Conservation (phyloP, 1,139 yeast species). For the Taphrina pruni region DNA sequence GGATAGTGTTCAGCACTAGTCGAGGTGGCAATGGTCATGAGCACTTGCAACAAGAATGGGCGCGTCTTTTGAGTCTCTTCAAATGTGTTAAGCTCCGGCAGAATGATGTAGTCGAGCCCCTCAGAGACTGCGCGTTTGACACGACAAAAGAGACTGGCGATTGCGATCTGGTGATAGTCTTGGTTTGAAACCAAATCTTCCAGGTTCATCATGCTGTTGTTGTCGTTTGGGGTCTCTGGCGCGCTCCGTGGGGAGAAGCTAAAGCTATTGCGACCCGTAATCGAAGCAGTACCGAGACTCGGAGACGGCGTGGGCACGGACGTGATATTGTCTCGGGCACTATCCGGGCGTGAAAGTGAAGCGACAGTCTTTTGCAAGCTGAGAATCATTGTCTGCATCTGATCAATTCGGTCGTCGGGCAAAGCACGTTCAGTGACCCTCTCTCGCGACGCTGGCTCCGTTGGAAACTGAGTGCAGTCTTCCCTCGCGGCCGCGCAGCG, state of each 20-base stretch:
- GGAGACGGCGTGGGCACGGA: neutral
- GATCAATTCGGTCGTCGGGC: neutral
- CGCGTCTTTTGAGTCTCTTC: neutral
- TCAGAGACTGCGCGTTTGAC: conserved; percentile 1
- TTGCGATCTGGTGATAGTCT: neutral
- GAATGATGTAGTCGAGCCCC: conserved; percentile 2
- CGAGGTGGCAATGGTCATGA: conserved; percentile 12
- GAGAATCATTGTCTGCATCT: conserved; percentile 5
- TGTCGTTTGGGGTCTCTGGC: neutral
- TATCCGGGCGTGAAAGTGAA: neutral
- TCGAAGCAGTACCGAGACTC: conserved; percentile 5
- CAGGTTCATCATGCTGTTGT: neutral
- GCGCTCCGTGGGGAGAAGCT: neutral
- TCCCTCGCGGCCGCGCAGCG: conserved; percentile 1
- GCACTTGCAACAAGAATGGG: neutral
- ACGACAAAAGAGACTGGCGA: conserved; percentile 1
- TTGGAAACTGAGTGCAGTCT: neutral
- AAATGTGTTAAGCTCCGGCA: neutral
- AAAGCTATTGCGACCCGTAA: neutral
- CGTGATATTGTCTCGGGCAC: neutral
- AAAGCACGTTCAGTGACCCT: neutral
- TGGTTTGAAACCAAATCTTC: neutral
- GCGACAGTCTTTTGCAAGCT: conserved; percentile 2
- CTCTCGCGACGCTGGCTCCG: neutral
- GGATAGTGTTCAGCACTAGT: neutral